phyloP scores from a whole-genome alignment of 108 stramenopile genomes.

The Hondaea fermentalgiana region DNA sequence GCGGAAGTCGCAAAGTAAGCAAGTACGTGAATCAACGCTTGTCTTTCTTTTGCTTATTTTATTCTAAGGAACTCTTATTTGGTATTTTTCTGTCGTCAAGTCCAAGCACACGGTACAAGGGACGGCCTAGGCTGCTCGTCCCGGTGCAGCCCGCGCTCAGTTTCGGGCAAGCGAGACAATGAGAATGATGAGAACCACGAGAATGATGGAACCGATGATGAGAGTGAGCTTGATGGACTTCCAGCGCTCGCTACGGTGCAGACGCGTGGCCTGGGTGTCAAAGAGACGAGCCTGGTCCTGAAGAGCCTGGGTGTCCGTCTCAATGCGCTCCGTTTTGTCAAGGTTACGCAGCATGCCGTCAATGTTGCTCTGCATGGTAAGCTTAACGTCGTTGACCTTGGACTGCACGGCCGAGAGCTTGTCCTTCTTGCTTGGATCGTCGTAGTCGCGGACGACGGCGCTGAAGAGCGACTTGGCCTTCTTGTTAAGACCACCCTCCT shows the following conservation, averaged over 20 bases:
- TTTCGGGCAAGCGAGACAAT: not conserved
- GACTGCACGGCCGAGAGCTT: not conserved
- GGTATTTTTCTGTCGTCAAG: too few relatives aligned
- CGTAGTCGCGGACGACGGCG: not conserved
- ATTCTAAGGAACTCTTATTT: too few relatives aligned
- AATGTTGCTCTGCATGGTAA: slow-evolving; percentile 11
- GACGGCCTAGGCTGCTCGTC: too few relatives aligned
- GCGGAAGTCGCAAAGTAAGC: too few relatives aligned
- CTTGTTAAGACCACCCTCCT: not conserved
- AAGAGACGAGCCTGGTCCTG: slow-evolving; percentile 18
- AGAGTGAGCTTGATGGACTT: slow-evolving; percentile 6
- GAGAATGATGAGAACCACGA: not conserved
- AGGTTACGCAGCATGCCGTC: slow-evolving; percentile 5
- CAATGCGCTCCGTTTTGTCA: not conserved
- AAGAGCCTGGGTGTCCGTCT: not conserved
- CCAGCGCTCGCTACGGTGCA: slow-evolving; percentile 4
- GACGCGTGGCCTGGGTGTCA: not conserved
- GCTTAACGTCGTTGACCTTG: slow-evolving; percentile 13
- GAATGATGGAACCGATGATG: not conserved
- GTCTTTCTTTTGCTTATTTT: too few relatives aligned
- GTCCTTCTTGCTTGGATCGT: not conserved
- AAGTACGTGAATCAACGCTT: too few relatives aligned
- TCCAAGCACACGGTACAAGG: too few relatives aligned
- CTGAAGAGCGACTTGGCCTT: not conserved
- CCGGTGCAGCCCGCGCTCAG: not conserved